Evolutionary conservation across 345 rosid species (phyloP), one percentile per base, ranked within the genome.

Genomic region (Anastatica hierochuntica): DNA sequence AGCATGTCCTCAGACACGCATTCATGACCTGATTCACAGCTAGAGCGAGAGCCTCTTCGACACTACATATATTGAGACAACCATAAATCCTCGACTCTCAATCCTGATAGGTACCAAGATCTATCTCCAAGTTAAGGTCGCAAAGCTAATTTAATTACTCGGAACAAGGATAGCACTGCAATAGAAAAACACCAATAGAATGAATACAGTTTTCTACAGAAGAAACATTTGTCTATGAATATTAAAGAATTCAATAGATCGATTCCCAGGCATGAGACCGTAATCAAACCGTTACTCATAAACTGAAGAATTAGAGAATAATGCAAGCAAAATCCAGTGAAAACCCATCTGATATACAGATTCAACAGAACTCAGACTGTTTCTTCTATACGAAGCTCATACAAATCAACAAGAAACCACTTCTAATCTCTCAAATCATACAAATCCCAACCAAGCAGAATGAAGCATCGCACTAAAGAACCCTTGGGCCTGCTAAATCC

Each of bases 1-100:
- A 86, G 95, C 95, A 86, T 86, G 84, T 77, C 85, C 84, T 60
- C 65, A 68, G 71, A 66, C 79, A 73, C 82, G 74, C 75, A 69
- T 77, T 83, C 95, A 86, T 86, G 75, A 73, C 95, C 88, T 69
- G 64, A 39, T 49, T 30, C 21, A 59, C 61, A 59, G 14, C 53
- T 56, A n/a, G n/a, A 55, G 43, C 29, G 49, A 56, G 50, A 59
- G 55, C 56, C 70, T 63, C 54, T 27, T 44, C 33, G 62, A 48
- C n/a, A 63, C 73, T 72, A 73, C 56, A 61, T 37, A 39, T 46
- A 47, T 14, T 56, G 51, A 69, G 8, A 53, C 48, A 57, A 53
- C 65, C 66, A 30, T 34, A 58, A 41, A 41, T 45, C 50, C 33
- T 54, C 41, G 27, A 45, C 53, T 27, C 48, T 13, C 39, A 6